Percentiles rank a stretch among this genome's conserved stretches.
Evolutionary conservation across 2,329 filamentous ascomycete species (phyloP).

Genomic region (Ceratocystiopsis sp.): DNA sequence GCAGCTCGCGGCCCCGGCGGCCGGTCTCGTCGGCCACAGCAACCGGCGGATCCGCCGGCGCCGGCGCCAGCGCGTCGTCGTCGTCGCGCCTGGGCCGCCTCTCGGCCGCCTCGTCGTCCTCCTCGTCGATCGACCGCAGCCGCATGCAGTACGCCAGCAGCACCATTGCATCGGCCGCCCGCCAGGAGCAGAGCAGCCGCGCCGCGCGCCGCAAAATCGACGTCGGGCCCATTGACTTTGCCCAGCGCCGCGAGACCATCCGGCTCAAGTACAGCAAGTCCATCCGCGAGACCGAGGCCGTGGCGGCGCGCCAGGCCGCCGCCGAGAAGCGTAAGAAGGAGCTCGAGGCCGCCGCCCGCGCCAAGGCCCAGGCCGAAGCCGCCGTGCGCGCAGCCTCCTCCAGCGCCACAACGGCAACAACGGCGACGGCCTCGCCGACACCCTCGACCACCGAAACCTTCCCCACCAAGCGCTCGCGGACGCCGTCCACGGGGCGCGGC

Average conservation of each 20-base stretch:
- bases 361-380: constrained; percentile 22
- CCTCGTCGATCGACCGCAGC: constrained; percentile 2
- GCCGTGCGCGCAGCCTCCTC: constrained; percentile 14
- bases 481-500: constrained; percentile 2
- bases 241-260: constrained; percentile 63
- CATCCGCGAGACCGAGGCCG: constrained; percentile 54
- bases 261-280: constrained; percentile 73
- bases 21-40: constrained; percentile 50
- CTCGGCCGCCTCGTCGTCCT: constrained; percentile 3
- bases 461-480: constrained; percentile 1
- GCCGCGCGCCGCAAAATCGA: constrained; percentile 35
- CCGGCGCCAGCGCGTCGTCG: not conserved
- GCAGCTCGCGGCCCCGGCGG: constrained; percentile 68
- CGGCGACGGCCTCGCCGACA: not conserved
- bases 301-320: constrained; percentile 34
- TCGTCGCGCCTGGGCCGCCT: constrained; percentile 1
- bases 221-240: constrained; percentile 68
- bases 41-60: not conserved
- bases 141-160: constrained; percentile 3
- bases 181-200: constrained; percentile 20
- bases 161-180: constrained; percentile 13
- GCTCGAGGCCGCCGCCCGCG: constrained; percentile 27
- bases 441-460: constrained; percentile 6
- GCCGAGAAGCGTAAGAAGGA: constrained; percentile 36
- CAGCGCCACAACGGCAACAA: constrained; percentile 9